Percentiles rank a stretch among this genome's conserved stretches.
Evolutionary conservation across 2,329 filamentous ascomycete genomes (phyloP).

Genomic region (Graphilbum fragrans): DNA sequence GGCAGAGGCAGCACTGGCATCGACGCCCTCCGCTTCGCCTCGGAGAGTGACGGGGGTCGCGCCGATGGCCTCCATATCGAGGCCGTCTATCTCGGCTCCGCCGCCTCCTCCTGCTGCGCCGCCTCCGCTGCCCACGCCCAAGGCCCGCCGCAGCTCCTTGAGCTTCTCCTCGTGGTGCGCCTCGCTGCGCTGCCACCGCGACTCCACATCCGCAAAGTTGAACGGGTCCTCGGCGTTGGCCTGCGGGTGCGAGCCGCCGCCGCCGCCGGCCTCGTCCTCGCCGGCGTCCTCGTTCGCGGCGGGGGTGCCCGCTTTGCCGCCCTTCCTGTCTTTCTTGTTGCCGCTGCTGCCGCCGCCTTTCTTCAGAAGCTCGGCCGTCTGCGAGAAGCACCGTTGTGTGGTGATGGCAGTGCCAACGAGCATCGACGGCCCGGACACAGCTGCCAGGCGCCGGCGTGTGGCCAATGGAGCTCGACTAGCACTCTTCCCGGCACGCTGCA

Average conservation of each 20-base stretch:
- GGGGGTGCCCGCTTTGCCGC: not conserved
- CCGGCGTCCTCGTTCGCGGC: not conserved
- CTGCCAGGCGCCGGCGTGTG: no score
- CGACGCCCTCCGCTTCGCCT: not conserved
- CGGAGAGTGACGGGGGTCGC: slow-evolving; percentile 6
- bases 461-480: no score
- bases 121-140: slow-evolving; percentile 2
- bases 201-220: slow-evolving; percentile 11
- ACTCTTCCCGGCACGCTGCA: slow-evolving; percentile 3
- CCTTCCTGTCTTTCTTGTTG: slow-evolving; percentile 11
- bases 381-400: not conserved
- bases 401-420: not conserved
- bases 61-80: slow-evolving; percentile 12
- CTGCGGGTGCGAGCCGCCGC: slow-evolving; percentile 2
- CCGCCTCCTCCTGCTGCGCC: slow-evolving; percentile 3
- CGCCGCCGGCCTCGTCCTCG: slow-evolving; percentile 1
- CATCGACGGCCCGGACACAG: no score
- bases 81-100: not conserved
- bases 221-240: slow-evolving; percentile 7
- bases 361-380: not conserved
- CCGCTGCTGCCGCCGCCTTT: not conserved
- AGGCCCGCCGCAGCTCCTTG: slow-evolving; percentile 9
- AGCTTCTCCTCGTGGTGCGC: slow-evolving; percentile 10
- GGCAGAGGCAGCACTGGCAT: not conserved
- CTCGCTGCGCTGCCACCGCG: slow-evolving; percentile 11